A percentile compares a stretch with the other conserved stretches of the same genome.
phyloP scores from a whole-genome alignment of 768 basidiomycete species.

The Pleurotus djamor region DNA sequence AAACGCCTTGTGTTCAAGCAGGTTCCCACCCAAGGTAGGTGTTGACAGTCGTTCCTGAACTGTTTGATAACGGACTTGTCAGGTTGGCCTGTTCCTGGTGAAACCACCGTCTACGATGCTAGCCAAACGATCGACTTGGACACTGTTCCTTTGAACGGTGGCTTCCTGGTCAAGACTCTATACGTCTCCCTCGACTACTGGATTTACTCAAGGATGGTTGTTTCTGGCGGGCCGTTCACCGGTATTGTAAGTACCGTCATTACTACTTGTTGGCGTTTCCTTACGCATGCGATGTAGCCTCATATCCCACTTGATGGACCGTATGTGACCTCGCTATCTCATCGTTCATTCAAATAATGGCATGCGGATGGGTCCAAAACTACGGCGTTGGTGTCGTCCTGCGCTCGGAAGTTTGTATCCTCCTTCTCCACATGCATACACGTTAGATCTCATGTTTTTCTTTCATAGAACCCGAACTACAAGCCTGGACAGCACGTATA shows the following conservation, averaged over 20 bases:
- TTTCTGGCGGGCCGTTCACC: too few relatives aligned
- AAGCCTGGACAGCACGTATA: constrained; percentile 23
- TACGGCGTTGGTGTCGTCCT: constrained; percentile 15
- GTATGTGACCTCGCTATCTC: too few relatives aligned
- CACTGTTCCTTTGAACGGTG: constrained; percentile 30
- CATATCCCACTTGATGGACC: too few relatives aligned
- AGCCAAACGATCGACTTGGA: constrained; percentile 43
- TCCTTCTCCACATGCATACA: too few relatives aligned
- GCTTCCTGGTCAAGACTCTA: constrained; percentile 41
- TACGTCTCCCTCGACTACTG: constrained; percentile 45
- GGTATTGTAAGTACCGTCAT: neutral
- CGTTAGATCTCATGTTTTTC: too few relatives aligned
- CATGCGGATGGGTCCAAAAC: constrained; percentile 6
- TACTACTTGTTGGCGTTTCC: neutral
- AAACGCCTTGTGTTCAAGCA: too few relatives aligned
- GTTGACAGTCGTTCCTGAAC: too few relatives aligned
- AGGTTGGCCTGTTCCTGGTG: constrained; percentile 22
- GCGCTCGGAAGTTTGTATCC: constrained; percentile 9
- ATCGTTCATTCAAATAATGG: too few relatives aligned
- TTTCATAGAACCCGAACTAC: constrained; percentile 5
- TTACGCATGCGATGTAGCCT: neutral
- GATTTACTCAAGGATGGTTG: constrained; percentile 31
- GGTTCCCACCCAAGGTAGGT: too few relatives aligned
- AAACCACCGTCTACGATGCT: constrained; percentile 35
- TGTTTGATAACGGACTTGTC: too few relatives aligned